Conservation (phyloP, 352 stramenopile species). For the Phytophthora vignae region DNA sequence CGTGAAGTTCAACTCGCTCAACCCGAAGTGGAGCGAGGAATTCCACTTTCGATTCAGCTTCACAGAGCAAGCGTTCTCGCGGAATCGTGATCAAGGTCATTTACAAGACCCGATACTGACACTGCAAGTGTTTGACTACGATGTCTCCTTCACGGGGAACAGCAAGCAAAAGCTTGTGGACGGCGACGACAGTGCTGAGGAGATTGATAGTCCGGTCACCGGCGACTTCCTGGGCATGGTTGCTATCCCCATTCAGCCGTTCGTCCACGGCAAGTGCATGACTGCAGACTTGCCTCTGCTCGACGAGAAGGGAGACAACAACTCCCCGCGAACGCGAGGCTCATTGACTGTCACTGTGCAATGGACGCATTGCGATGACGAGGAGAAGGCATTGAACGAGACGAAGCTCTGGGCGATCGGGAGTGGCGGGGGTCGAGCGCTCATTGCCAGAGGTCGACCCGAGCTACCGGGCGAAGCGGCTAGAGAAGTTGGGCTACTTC, state of each 20-base stretch:
- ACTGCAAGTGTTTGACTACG: conserved; percentile 50
- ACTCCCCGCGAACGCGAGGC: conserved; percentile 44
- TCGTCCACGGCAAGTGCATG: conserved; percentile 55
- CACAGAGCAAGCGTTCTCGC: conserved; percentile 23
- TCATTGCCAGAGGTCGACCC: conserved; percentile 27
- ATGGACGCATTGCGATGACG: conserved; percentile 54
- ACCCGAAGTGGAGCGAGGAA: conserved; percentile 80
- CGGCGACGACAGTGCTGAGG: conserved; percentile 16
- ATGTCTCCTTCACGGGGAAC: conserved; percentile 34
- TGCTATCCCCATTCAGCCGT: conserved; percentile 44
- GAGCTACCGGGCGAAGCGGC: conserved; percentile 29
- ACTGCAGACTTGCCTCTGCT: conserved; percentile 49
- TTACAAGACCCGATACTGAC: conserved; percentile 16
- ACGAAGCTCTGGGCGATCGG: conserved; percentile 35
- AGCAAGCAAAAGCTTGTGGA: background rate
- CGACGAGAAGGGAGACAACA: conserved; percentile 31
- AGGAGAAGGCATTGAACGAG: conserved; percentile 12
- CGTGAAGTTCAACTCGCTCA: conserved; percentile 58
- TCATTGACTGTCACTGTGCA: conserved; percentile 61
- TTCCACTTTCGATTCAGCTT: conserved; percentile 69
- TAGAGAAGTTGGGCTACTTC: conserved; percentile 28
- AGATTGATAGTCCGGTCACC: conserved; percentile 2
- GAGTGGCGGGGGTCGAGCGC: conserved; percentile 25
- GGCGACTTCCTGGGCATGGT: conserved; percentile 61
- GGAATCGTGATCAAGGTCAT: background rate